Evolutionary conservation across 2,329 filamentous ascomycete genomes (phyloP), one percentile per base, ranked within the genome.

Genomic region (Stenocarpella maydis): DNA sequence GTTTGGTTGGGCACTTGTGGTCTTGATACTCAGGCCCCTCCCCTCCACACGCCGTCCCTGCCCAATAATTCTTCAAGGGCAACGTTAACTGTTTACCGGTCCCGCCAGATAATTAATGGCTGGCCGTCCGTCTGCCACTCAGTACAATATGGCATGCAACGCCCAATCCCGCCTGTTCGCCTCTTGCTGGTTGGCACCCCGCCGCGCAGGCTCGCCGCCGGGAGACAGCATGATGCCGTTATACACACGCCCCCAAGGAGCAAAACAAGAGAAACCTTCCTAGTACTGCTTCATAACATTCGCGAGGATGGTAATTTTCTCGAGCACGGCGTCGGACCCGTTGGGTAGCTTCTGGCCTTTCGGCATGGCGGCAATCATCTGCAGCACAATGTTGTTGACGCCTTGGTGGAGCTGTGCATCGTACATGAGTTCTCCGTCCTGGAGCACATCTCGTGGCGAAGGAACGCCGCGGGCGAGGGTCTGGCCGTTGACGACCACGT

Each of bases 381-480:
- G 92, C 9, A 97, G 85, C 74, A 94, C 91, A 63, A 97, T 87
- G 54, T 90, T 87, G 74, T 96, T 97, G 63, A 94, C 86, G 8
- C 93, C 94, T 1, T 87, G 86, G 31, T 88, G 85, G 34, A 97
- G 82, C 64, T 87, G 87, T 9, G 90, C 86, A 74, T 97, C 94
- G 74, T 94, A 97, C 0, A 92, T 82, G n/a, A 91, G 90, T 72
- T 88, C 88, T 70, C 85, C 83, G 55, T 80, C 84, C 74, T 86
- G 83, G 53, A 86, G 80, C 26, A 82, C 80, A 64, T 89, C 88
- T 26, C 88, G 85, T 3, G 87, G 84, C 28, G 86, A 83, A 71
- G 87, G 86, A 39, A 72, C 68, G 43, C 80, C 52, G 79, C 77
- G 83, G 52, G 82, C 83, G n/a, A 91, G 83, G 9, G 91, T 85